phyloP scores from a whole-genome alignment of 768 basidiomycete species.

The Russula earlei region DNA sequence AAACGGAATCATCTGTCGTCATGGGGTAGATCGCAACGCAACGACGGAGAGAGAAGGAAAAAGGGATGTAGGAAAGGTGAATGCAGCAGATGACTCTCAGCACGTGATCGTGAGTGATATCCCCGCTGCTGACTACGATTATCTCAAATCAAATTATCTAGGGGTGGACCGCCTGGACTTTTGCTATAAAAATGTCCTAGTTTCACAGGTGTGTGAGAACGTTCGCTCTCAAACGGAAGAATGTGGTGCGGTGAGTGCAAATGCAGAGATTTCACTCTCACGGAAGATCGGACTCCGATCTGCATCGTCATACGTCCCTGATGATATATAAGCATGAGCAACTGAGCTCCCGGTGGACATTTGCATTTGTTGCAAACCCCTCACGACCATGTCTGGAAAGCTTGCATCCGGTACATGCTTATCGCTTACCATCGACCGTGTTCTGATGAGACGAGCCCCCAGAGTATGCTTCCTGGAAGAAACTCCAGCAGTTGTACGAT shows the following conservation, averaged over 20 bases:
- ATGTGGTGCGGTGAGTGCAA: not conserved
- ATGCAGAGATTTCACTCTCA: not conserved
- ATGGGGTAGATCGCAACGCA: too few relatives aligned
- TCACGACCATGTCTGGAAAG: conserved; percentile 17
- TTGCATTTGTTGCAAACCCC: not conserved
- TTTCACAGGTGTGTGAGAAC: not conserved
- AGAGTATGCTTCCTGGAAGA: conserved; percentile 90
- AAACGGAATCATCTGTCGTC: conserved; percentile 16
- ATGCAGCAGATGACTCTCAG: too few relatives aligned
- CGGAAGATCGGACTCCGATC: not conserved
- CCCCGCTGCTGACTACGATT: too few relatives aligned
- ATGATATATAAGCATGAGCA: not conserved
- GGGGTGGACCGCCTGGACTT: too few relatives aligned
- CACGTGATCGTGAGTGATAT: not conserved
- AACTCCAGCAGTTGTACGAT: conserved; percentile 79
- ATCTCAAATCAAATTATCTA: too few relatives aligned
- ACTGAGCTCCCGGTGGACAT: not conserved
- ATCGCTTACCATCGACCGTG: not conserved
- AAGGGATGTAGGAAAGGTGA: too few relatives aligned
- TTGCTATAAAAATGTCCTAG: not conserved
- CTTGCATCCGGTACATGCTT: conserved; percentile 19
- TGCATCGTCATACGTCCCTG: not conserved
- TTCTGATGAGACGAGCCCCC: conserved; percentile 11
- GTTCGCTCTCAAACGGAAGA: not conserved
- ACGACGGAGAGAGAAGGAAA: not conserved